Evolutionary conservation across 164 flowering plant species (phyloP).

Genomic region (Nymphaea thermarum): DNA sequence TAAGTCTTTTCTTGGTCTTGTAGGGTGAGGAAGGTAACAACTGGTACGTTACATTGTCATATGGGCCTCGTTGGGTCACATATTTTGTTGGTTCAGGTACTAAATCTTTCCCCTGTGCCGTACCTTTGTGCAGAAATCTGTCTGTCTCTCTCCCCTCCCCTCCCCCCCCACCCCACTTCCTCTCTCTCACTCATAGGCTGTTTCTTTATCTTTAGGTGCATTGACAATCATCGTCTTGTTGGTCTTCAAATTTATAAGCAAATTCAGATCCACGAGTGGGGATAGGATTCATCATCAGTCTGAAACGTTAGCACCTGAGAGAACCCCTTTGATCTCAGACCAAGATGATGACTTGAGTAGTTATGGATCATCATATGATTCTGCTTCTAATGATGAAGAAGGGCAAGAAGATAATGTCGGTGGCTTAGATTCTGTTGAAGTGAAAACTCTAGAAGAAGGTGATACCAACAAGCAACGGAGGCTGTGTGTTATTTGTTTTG

Average conservation of each 20-base stretch:
- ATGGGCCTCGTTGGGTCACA: constrained; percentile 66
- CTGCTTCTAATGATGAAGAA: constrained; percentile 47
- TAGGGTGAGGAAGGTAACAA: constrained; percentile 19
- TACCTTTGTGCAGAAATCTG: no score
- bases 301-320: constrained; percentile 19
- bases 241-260: constrained; percentile 31
- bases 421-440: constrained; percentile 17
- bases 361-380: constrained; percentile 72
- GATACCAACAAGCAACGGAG: constrained; percentile 35
- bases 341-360: constrained; percentile 68
- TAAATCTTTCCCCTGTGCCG: neutral
- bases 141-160: neutral
- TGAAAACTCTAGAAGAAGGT: constrained; percentile 28
- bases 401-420: constrained; percentile 29
- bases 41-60: constrained; percentile 50
- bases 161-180: neutral
- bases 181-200: neutral
- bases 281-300: constrained; percentile 9
- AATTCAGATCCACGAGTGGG: constrained; percentile 3
- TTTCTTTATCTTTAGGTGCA: constrained; percentile 29
- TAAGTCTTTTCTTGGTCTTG: neutral
- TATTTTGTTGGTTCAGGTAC: constrained; percentile 45
- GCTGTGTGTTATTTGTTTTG: constrained; percentile 75
- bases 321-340: constrained; percentile 42
- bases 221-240: constrained; percentile 33